A percentile compares a stretch with the other conserved stretches of the same genome.
phyloP scores from a whole-genome alignment of 225 moss, liverwort and hornwort genomes.

The Sphagnum contortum region DNA sequence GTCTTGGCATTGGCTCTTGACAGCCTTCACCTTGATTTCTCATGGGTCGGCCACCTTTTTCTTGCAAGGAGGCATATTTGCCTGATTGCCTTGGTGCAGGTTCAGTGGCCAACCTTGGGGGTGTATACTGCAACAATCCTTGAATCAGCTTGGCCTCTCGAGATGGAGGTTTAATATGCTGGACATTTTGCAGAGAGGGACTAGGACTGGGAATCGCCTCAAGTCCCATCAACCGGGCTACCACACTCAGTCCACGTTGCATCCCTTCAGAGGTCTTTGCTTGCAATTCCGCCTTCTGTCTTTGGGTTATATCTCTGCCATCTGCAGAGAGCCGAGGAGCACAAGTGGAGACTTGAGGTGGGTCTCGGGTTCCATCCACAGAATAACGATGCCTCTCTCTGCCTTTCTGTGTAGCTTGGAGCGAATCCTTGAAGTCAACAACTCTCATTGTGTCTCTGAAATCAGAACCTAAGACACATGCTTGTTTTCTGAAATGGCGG shows the following conservation, averaged over 20 bases:
- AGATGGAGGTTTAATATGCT: neutral
- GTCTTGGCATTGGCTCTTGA: neutral
- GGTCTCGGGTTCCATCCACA: slow-evolving; percentile 47
- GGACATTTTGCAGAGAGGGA: neutral
- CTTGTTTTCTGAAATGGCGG: no score
- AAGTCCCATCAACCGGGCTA: slow-evolving; percentile 25
- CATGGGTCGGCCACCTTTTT: no score
- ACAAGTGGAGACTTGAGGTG: slow-evolving; percentile 23
- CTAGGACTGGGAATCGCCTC: slow-evolving; percentile 11
- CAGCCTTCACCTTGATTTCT: no score
- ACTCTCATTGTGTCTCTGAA: slow-evolving; percentile 32
- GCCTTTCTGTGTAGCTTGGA: slow-evolving; percentile 24
- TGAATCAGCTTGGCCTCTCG: slow-evolving; percentile 4
- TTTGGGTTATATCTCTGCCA: neutral
- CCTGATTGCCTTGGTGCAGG: slow-evolving; percentile 3
- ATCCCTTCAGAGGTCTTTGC: no score
- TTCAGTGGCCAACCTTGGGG: neutral
- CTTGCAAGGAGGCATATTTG: no score
- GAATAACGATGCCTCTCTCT: slow-evolving; percentile 45
- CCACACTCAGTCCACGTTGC: slow-evolving; percentile 5
- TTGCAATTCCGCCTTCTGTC: no score
- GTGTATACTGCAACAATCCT: neutral
- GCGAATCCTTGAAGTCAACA: slow-evolving; percentile 40
- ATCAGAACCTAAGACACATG: slow-evolving; percentile 2
- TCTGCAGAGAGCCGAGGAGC: slow-evolving; percentile 4